A percentile compares a stretch with the other conserved stretches of the same genome.
Conservation (phyloP, 805 yeast genomes). For the Lipomyces yamadae region DNA sequence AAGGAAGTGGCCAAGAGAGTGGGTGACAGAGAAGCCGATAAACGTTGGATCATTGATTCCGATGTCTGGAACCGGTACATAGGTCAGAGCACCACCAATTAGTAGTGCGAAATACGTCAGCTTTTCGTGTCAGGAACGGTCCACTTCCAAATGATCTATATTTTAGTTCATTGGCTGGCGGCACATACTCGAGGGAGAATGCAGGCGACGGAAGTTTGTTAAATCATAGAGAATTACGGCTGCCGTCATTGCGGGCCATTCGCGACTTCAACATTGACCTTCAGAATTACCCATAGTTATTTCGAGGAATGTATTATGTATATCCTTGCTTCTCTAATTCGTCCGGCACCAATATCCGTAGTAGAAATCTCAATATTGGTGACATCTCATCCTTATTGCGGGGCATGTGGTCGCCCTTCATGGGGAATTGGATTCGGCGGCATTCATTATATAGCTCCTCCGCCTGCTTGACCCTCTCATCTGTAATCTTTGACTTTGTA, state of each 20-base stretch:
- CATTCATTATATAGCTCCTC: constrained; percentile 30
- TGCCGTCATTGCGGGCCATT: too few species aligned
- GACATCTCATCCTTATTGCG: constrained; percentile 36
- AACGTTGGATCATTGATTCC: constrained; percentile 40
- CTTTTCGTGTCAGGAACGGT: neutral
- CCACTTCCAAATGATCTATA: neutral
- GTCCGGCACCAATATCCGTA: constrained; percentile 23
- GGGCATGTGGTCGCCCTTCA: constrained; percentile 36
- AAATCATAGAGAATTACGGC: too few species aligned
- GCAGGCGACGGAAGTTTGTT: neutral
- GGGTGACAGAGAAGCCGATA: constrained; percentile 41
- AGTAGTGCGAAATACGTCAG: neutral
- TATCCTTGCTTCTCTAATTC: constrained; percentile 22
- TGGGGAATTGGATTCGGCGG: constrained; percentile 24
- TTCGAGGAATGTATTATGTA: neutral
- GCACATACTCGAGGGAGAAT: neutral
- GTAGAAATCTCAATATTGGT: constrained; percentile 32
- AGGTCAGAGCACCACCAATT: neutral
- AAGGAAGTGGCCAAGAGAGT: constrained; percentile 49
- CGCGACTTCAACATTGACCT: too few species aligned
- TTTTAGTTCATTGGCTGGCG: neutral
- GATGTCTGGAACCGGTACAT: constrained; percentile 29
- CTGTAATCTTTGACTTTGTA: constrained; percentile 21
- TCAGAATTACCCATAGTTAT: neutral
- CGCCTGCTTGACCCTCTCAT: constrained; percentile 21